Percentiles rank a stretch among this genome's conserved stretches.
phyloP scores from a whole-genome alignment of 257 asterid species.

The Mentha longifolia region DNA sequence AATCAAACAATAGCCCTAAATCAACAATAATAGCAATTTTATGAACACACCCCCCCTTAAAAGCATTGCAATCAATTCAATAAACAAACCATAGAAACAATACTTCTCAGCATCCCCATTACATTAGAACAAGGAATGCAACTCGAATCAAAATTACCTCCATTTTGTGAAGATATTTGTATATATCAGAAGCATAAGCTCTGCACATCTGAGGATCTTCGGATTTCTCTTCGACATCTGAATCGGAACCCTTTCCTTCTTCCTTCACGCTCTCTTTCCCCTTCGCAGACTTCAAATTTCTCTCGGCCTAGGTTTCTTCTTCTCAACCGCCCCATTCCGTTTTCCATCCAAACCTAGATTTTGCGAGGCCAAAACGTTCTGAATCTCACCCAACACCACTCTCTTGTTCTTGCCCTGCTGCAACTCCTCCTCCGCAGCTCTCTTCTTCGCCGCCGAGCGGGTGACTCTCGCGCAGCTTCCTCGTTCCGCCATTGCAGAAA shows the following conservation, averaged over 20 bases:
- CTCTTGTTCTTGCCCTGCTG: conserved; percentile 54
- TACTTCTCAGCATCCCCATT: background rate
- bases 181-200: conserved; percentile 69
- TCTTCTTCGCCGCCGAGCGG: conserved; percentile 78
- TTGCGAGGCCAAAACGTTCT: conserved; percentile 15
- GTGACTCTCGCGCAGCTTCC: conserved; percentile 66
- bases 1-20: background rate
- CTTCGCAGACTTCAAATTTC: conserved; percentile 35
- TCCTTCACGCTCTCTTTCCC: conserved; percentile 32
- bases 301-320: conserved; percentile 31
- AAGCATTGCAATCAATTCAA: background rate
- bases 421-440: conserved; percentile 58
- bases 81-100: background rate
- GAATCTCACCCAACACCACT: conserved; percentile 80
- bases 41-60: background rate
- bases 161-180: conserved; percentile 70
- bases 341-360: conserved; percentile 18
- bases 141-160: conserved; percentile 53
- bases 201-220: conserved; percentile 78
- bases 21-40: too few species aligned
- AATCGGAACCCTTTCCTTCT: conserved; percentile 31
- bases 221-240: conserved; percentile 35
- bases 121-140: background rate
- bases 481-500: conserved; percentile 57
- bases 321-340: conserved; percentile 4